Conservation (phyloP, 768 basidiomycete genomes). For the Agrocybe chaxingu region DNA sequence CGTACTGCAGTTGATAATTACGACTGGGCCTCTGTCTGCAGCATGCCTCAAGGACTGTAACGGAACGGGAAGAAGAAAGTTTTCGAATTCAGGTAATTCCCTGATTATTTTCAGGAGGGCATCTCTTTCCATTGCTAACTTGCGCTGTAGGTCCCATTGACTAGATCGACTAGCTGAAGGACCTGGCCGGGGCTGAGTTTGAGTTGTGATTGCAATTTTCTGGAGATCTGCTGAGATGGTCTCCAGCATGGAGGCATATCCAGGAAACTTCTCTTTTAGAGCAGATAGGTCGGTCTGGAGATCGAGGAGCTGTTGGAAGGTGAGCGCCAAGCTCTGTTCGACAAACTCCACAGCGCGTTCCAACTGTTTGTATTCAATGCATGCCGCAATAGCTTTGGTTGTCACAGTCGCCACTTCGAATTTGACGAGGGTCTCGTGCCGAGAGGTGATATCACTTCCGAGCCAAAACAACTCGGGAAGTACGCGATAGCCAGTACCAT, state of each 20-base stretch:
- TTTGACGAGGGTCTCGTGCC: constrained; percentile 12
- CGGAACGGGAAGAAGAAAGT: constrained; percentile 14
- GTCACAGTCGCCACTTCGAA: constrained; percentile 5
- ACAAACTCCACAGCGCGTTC: constrained; percentile 15
- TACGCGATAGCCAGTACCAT: constrained; percentile 7
- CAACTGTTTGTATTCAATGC: constrained; percentile 5
- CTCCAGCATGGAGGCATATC: constrained; percentile 5
- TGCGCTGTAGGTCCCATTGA: constrained; percentile 9
- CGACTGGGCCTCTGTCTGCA: constrained; percentile 11
- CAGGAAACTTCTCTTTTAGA: constrained; percentile 7
- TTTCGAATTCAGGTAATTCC: constrained; percentile 12
- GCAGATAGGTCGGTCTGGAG: constrained; percentile 10
- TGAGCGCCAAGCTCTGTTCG: constrained; percentile 16
- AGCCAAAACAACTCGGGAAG: constrained; percentile 16
- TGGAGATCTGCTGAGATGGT: background rate
- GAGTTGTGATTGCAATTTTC: background rate
- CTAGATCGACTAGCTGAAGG: background rate
- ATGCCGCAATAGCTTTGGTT: constrained; percentile 8
- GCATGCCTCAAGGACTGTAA: constrained; percentile 7
- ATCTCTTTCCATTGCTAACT: constrained; percentile 16
- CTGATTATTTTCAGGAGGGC: constrained; percentile 10
- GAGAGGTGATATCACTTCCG: constrained; percentile 9
- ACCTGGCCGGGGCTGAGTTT: background rate
- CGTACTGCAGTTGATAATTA: constrained; percentile 10
- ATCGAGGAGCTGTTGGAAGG: constrained; percentile 15